Evolutionary conservation across 192 early-diverging fungal species (phyloP), one percentile per base, ranked within the genome.

Genomic region (Jimgerdemannia flammicorona): DNA sequence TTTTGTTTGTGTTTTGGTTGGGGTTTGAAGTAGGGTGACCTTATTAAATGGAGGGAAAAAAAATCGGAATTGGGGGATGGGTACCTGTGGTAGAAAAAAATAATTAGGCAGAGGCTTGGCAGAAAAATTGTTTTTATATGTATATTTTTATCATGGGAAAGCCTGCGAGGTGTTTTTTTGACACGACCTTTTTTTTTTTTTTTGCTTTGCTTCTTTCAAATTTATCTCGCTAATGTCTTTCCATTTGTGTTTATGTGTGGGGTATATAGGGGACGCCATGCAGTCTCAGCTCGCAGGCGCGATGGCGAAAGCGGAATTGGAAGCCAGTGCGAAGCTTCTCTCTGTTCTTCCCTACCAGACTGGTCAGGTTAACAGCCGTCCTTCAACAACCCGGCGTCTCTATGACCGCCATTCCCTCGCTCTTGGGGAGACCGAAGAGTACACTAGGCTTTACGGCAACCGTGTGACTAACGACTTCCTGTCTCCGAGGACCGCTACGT

Each of bases 381-480:
- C 72, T 41, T 75, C 66, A 40, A 41, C 44, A 42, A 14, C 42
- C 66, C 80, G 80, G n/a, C 70, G 75, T 20, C 77, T 90, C 20
- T 87, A 86, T 73, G 89, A 90, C 71, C 87, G 89, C 20, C 87
- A 92, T 77, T 86, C 87, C 2, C 79, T 84, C 54, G 83, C 85
- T 67, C 73, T 84, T 10, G 79, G 79, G 3, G 85, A 84, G 65
- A 84, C 79, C 41, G 83, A 86, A 49, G 83, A 86, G 59, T 84
- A 84, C 66, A 83, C 70, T 29, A 69, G 80, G 20, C 54, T 82
- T 64, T 83, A 84, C 65, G 66, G 43, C 20, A 69, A 19, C 68
- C 40, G 29, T 6, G 9, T 17, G 64, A 68, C 7, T 41, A 41
- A 20, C 19, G 67, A 68, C 9, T 68, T 40, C 40, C 18, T 68